These are phyloP conservation scores for Colletotrichum filicis DNA, from an alignment of 2,329 filamentous ascomycete species.

Conservation along the genomic window DNA sequence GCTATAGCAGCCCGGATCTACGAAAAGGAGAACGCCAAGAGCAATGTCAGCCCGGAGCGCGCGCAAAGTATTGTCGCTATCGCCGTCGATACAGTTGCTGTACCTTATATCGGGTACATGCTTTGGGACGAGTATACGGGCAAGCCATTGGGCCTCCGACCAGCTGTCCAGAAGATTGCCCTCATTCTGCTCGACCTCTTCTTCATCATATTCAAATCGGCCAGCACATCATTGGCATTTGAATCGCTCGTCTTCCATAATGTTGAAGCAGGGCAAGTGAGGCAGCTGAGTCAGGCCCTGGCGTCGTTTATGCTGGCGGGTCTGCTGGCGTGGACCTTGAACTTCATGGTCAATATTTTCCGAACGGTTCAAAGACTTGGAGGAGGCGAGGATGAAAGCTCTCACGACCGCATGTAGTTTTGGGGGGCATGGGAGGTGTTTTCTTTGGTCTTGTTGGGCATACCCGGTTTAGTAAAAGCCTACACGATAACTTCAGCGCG, in stretches of 20 bases:
- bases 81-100: slow-evolving; percentile 86
- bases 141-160: slow-evolving; percentile 88
- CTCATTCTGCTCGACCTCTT: slow-evolving; percentile 92
- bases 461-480: slow-evolving; percentile 33
- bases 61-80: slow-evolving; percentile 90
- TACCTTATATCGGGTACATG: slow-evolving; percentile 93
- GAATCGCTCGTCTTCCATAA: slow-evolving; percentile 77
- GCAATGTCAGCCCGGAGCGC: slow-evolving; percentile 62
- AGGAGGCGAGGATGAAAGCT: slow-evolving; percentile 58
- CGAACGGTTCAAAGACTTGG: slow-evolving; percentile 72
- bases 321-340: slow-evolving; percentile 88
- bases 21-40: slow-evolving; percentile 61
- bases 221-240: slow-evolving; percentile 91
- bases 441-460: slow-evolving; percentile 21
- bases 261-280: slow-evolving; percentile 37
- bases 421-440: neutral
- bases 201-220: slow-evolving; percentile 97
- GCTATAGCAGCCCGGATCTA: slow-evolving; percentile 82
- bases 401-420: slow-evolving; percentile 29
- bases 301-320: slow-evolving; percentile 84
- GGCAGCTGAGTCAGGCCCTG: slow-evolving; percentile 72
- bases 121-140: slow-evolving; percentile 97
- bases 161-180: slow-evolving; percentile 85
- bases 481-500: slow-evolving; percentile 26
- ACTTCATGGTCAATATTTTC: slow-evolving; percentile 87